Evolutionary conservation across 2,329 filamentous ascomycete genomes (phyloP), one percentile per base, ranked within the genome.

Genomic region (Sclerotinia nivalis): DNA sequence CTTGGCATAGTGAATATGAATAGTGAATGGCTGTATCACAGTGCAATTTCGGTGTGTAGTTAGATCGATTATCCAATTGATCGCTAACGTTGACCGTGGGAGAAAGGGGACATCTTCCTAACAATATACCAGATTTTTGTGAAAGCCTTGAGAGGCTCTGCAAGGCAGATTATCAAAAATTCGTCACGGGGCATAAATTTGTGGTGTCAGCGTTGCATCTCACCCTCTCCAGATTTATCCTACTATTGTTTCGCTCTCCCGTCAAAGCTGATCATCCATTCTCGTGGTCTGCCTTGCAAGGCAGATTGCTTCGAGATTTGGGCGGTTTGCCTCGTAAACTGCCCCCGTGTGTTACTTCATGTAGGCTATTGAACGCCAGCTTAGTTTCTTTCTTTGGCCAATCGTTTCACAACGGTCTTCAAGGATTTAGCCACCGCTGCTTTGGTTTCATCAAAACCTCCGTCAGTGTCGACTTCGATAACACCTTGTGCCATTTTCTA

Each of bases 1-100:
- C 6, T 34, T 22, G 45, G 15, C 61, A 64, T 64, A 10, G 15
- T 52, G 31, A 25, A 52, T 25, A 4, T 52, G 31, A 25, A 52
- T 25, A 4, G 52, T 40, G 40, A 43, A 40, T 25, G 8, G 28
- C 22, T 52, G 4, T 52, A 40, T 13, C 15, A 25, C 8, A 9
- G 15, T 34, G 15, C 25, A 9, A 28, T 40, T 40, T 40, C 9
- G 31, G 61, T 40, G 28, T 62, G 61, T 25, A 52, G 20, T 12
- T 52, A 22, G 25, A 52, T 4, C 28, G 31, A 13, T 4, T 52
- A 25, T 64, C 52, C 1, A 25, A 52, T 20, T 52, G 47, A 64
- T 64, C 15, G 61, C 47, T 40, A 40, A 64, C 28, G 5, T 64
- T 52, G 22, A 52, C 47, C 31, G 47, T 64, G 31, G 45, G 52